These are phyloP conservation scores for Pseudogymnoascus sp. DNA, from an alignment of 2,329 filamentous ascomycete genomes.

Conservation along the genomic window DNA sequence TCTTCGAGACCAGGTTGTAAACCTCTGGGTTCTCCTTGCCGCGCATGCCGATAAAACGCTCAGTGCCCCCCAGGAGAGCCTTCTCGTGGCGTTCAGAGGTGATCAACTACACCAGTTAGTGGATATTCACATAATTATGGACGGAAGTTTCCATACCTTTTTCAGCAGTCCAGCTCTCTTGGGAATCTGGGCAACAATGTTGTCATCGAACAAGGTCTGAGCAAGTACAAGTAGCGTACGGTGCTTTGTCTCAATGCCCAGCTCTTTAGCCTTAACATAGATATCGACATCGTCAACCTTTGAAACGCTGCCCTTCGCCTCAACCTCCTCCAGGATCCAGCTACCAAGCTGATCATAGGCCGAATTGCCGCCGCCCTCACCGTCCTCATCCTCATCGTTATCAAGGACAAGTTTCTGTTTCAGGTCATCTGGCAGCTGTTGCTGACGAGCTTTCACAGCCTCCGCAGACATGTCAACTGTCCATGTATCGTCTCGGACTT, in stretches of 20 bases:
- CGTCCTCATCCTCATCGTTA: conserved; percentile 73
- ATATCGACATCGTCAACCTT: conserved; percentile 83
- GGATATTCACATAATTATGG: conserved; percentile 13
- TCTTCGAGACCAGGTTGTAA: conserved; percentile 68
- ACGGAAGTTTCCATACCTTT: conserved; percentile 47
- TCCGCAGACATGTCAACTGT: conserved; percentile 93
- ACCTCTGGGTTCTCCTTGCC: conserved; percentile 74
- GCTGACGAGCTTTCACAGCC: conserved; percentile 88
- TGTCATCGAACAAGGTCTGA: conserved; percentile 87
- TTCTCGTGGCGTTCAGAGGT: conserved; percentile 92
- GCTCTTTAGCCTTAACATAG: conserved; percentile 92
- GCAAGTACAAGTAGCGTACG: conserved; percentile 85
- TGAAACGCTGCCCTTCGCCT: conserved; percentile 63
- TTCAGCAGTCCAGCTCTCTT: conserved; percentile 80
- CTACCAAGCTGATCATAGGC: conserved; percentile 85
- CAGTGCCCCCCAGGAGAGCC: conserved; percentile 87
- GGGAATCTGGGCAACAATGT: conserved; percentile 79
- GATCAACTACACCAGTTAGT: conserved; percentile 48
- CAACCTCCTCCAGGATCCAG: conserved; percentile 74
- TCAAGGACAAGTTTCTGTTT: conserved; percentile 81
- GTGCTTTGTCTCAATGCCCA: conserved; percentile 91
- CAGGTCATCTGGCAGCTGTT: conserved; percentile 86
- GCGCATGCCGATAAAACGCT: conserved; percentile 70
- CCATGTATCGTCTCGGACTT: conserved; percentile 83
- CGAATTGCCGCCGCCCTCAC: conserved; percentile 64